Conservation (phyloP, 306 rosid species). For the Cercis canadensis region DNA sequence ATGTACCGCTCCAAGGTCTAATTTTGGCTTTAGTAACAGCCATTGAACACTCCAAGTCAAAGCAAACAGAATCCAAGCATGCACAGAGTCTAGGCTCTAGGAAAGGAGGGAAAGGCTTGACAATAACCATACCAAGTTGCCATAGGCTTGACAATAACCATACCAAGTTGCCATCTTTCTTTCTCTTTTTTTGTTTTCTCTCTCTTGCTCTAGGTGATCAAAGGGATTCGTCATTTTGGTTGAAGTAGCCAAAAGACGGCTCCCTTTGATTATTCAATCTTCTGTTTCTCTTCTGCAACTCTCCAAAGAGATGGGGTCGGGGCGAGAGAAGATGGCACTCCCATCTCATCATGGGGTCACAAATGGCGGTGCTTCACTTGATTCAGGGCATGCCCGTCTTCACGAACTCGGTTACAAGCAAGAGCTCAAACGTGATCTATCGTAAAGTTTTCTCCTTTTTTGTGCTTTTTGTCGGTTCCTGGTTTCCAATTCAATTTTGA, state of each 20-base stretch:
- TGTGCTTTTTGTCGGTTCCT: neutral
- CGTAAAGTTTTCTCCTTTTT: slow-evolving; percentile 51
- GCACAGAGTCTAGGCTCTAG: no score
- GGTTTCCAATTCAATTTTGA: slow-evolving; percentile 13
- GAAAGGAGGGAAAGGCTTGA: neutral
- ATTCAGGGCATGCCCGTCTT: slow-evolving; percentile 92
- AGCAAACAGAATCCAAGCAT: no score
- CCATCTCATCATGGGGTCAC: slow-evolving; percentile 30
- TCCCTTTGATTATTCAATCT: neutral
- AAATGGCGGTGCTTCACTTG: slow-evolving; percentile 49
- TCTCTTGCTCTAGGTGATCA: neutral
- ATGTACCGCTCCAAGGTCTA: no score
- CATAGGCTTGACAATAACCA: neutral
- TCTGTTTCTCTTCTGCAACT: neutral
- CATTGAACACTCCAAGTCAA: no score
- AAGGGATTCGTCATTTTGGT: slow-evolving; percentile 13
- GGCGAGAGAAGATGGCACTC: slow-evolving; percentile 33
- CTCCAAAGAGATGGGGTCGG: slow-evolving; percentile 27
- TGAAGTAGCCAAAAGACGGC: neutral
- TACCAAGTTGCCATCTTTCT: neutral
- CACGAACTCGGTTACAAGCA: slow-evolving; percentile 93
- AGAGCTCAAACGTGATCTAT: slow-evolving; percentile 97
- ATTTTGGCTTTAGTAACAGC: no score
- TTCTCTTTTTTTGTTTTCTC: neutral
- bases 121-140: neutral